Base-by-base conservation (phyloP, 1,139 yeast genomes). In the Geotrichum macrosporum region DNA sequence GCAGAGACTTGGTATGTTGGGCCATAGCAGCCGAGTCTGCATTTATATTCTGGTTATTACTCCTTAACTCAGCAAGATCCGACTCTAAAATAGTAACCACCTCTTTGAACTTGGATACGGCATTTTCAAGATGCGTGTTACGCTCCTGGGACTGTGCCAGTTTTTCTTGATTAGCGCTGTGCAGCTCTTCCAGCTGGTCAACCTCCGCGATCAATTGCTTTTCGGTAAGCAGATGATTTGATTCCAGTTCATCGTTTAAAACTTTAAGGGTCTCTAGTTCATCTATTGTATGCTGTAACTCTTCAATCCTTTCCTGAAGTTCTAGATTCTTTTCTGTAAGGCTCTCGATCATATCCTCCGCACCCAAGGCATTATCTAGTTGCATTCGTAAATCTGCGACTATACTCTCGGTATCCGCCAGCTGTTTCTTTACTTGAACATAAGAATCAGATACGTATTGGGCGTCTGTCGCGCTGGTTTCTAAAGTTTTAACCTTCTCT, bases 161-260 rank as follows among this genome's bases (percentile, higher is more conserved):
- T 4, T 57, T 53, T 15, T 37, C 50, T 43, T 62, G 64, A 44
- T 68, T 70, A 3, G 60, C 57, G 4, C 57, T 58, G 32, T 69
- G 53, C 8, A 63, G 57, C 1, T 55, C 50, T 44, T 68, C 66
- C 10, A 76, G 60, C 1, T 57, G 54, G 4, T 63, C 62, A n/a
- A 81, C 65, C 24, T 78, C 78, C 4, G 60, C 56, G 22, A 68
- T 64, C 20, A 81, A 67, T 42, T 80, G 82, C n/a, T 59, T 57
- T 54, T 81, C 87, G 1, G 79, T 70, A n/a, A 71, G 73, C 0
- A 63, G 51, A 52, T 79, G 84, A 41, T 70, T 70, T 12, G 71
- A 74, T 51, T 84, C 92, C n/a, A 85, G 66, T 53, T 81, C 81
- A 46, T 71, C 75, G 50, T 80, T 82, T 15, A 84, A 63, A 37